phyloP scores from a whole-genome alignment of 768 basidiomycete species.

The Termitomyces bulborhizus region DNA sequence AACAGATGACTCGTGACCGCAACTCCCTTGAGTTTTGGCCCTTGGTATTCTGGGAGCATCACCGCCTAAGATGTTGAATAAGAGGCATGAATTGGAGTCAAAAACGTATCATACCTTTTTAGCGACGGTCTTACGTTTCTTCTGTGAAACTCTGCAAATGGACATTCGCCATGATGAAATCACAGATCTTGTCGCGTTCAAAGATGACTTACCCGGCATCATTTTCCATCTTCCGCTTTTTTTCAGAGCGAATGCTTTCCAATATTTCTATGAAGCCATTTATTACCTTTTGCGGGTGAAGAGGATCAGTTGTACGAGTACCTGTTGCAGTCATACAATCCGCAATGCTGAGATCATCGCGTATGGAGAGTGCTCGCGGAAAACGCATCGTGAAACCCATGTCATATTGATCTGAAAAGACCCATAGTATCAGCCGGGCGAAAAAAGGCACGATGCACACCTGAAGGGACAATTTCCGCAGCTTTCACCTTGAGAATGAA shows the following conservation, averaged over 20 bases:
- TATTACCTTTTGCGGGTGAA: neutral
- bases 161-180: neutral
- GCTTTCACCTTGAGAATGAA: constrained; percentile 94
- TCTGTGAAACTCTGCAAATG: constrained; percentile 34
- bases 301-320: constrained; percentile 16
- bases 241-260: constrained; percentile 54
- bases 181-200: neutral
- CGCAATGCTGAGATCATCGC: constrained; percentile 66
- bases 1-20: constrained; percentile 62
- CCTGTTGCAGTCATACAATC: constrained; percentile 74
- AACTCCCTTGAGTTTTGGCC: constrained; percentile 56
- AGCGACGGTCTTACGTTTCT: constrained; percentile 49
- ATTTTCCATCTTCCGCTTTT: constrained; percentile 71
- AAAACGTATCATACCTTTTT: constrained; percentile 42
- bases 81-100: neutral
- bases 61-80: constrained; percentile 33
- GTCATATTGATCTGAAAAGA: constrained; percentile 67
- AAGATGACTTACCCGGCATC: constrained; percentile 38
- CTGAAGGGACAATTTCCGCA: constrained; percentile 78
- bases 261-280: constrained; percentile 38
- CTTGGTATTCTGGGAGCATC: constrained; percentile 62
- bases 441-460: constrained; percentile 28
- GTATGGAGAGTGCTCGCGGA: constrained; percentile 75
- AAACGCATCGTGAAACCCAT: constrained; percentile 91
- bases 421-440: constrained; percentile 4